Evolutionary conservation across 2,329 filamentous ascomycete species (phyloP).

Genomic region (Pseudogymnoascus sp.): DNA sequence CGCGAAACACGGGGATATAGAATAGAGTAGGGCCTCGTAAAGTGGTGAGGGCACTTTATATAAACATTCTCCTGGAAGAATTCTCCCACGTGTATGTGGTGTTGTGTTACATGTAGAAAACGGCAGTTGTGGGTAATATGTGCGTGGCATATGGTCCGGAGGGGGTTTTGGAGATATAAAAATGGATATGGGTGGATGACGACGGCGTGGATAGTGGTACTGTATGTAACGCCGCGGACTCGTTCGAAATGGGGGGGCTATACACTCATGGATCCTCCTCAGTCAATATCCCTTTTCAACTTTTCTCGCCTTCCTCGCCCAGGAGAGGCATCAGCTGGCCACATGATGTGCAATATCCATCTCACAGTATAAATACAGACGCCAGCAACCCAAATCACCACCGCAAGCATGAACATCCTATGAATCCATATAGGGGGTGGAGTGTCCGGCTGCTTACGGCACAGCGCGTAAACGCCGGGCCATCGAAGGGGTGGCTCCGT

Average conservation of each 20-base stretch:
- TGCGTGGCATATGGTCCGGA: background rate
- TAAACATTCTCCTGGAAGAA: background rate
- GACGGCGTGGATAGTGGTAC: background rate
- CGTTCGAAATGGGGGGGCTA: background rate
- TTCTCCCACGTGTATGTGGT: background rate
- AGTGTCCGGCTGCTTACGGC: background rate
- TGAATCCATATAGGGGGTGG: background rate
- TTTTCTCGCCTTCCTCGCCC: background rate
- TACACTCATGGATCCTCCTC: background rate
- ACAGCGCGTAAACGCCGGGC: background rate
- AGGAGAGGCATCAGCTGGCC: background rate
- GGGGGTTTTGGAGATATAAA: background rate
- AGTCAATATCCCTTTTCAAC: background rate
- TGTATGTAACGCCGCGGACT: background rate
- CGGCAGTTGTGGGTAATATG: background rate
- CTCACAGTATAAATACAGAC: background rate
- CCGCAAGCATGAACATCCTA: background rate
- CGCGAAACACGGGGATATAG: background rate
- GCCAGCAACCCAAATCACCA: background rate
- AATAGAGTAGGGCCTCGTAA: background rate
- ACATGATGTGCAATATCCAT: background rate
- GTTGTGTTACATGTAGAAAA: background rate
- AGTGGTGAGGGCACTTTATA: background rate
- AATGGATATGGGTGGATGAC: background rate
- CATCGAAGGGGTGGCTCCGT: background rate